Conservation (phyloP, 176 grass and related monocot species). For the Oryza brachyantha region DNA sequence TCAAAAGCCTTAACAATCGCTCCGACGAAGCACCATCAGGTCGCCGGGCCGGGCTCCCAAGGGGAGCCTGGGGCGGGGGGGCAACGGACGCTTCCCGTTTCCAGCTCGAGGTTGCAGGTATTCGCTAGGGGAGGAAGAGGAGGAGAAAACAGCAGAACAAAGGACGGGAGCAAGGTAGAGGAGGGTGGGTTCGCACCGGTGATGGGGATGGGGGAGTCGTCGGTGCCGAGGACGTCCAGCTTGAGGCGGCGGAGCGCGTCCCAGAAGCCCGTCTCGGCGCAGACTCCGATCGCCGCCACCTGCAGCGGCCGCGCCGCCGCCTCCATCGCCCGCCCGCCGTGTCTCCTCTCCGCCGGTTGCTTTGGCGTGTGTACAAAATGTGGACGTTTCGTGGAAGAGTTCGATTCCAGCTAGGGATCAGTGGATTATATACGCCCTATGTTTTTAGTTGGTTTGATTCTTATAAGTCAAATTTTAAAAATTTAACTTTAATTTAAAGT, state of each 20-base stretch:
- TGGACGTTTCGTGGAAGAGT: too few relatives aligned
- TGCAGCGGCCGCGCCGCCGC: not conserved
- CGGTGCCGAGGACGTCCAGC: conserved; percentile 78
- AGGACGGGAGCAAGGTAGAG: not conserved
- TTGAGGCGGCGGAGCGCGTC: conserved; percentile 61
- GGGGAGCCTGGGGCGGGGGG: not conserved
- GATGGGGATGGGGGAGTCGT: conserved; percentile 68
- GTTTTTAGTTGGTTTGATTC: too few relatives aligned
- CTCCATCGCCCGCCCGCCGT: not conserved
- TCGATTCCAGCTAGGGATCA: too few relatives aligned
- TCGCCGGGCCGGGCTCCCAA: not conserved
- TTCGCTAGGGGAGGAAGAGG: too few relatives aligned
- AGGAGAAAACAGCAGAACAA: not conserved
- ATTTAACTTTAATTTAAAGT: too few relatives aligned
- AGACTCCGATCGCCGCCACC: not conserved
- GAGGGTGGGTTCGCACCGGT: conserved; percentile 34
- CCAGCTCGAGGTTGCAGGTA: not conserved
- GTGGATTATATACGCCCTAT: too few relatives aligned
- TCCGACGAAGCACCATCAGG: not conserved
- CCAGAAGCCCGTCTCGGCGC: conserved; percentile 45
- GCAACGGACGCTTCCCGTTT: not conserved
- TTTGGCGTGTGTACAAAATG: conserved; percentile 18
- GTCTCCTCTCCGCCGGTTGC: conserved; percentile 14
- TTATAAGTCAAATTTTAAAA: too few relatives aligned
- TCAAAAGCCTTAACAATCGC: not conserved